Base-by-base conservation (phyloP, 2,329 filamentous ascomycete genomes). In the Celoporthe dispersa region DNA sequence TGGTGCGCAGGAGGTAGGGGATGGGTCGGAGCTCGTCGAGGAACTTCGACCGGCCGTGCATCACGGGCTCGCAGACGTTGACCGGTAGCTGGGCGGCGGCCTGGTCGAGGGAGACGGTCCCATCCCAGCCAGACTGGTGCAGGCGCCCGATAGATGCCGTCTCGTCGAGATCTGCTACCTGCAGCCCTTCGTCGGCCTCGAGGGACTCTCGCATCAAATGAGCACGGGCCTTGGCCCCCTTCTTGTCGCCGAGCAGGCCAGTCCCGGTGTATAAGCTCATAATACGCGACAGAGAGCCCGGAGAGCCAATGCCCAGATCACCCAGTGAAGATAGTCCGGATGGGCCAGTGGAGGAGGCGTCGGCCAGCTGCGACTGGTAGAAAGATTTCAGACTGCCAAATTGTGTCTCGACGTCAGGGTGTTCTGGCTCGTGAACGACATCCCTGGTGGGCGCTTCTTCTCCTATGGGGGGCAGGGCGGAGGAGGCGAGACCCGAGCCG, bases 241-340 rank as follows among this genome's bases (percentile, higher is more conserved):
- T 90, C 75, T 91, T 91, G 75, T 85, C 86, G 68, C 85, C 85
- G 74, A 87, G 84, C 2, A 71, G 44, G 67, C 84, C 87, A 73
- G 85, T 88, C 68, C 88, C 86, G 0, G 92, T 93, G 81, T 98
- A 98, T 35, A 98, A 84, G 72, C 90, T 94, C 93, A 98, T 97
- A 76, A 98, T 96, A 41, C 95, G 90, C 35, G 92, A 91, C 67
- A 98, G 83, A 12, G 94, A 92, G 6, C 90, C 92, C 0, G 95
- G 94, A 0, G 94, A 97, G 31, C 87, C 87, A 67, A 92, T 88
- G 2, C 91, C 90, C 37, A 89, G 80, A 62, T 85, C 84, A 33
- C 79, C 79, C 3, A 85, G 75, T 0, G 83, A 77, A 0, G 83
- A 77, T n/a, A 86, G 74, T 1, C 87, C 86, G 6, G 81, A 80